Evolutionary conservation across 305 asterid species (phyloP), one percentile per base, ranked within the genome.

Genomic region (Striga hermonthica): DNA sequence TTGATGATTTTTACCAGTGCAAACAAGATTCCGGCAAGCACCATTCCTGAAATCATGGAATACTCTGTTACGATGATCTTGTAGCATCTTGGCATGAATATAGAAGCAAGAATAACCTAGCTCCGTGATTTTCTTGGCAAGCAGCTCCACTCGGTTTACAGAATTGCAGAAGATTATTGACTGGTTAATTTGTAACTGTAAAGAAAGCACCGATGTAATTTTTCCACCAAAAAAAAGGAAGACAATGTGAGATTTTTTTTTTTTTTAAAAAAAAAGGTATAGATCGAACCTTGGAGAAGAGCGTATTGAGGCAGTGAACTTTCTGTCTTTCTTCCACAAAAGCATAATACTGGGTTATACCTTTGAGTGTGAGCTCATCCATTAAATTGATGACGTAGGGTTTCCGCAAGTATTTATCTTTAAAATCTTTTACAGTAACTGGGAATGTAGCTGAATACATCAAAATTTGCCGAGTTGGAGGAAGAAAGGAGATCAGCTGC

Each of bases 321-420:
- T 84, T 84, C 79, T 84, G 90, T 64, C 87, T 73, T 78, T 84
- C 90, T 72, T 83, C 87, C 16, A 83, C 89, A 75, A 83, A 83
- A 53, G 86, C 89, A 73, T 81, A 81, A 77, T 63, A 82, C 50
- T 81, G 85, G 37, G 87, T 84, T 57, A 84, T 75, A 72, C 90
- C 90, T 74, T 84, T 84, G 47, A 84, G 82, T 14, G 87, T 81
- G 67, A 81, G 87, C 69, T 84, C 82, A 60, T 84, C 86, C 90
- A 81, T 81, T 59, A 84, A 82, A 62, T 84, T 84, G 70, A 84
- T 79, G 36, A 84, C 59, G 39, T 83, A 79, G 11, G 87, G 89
- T 62, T 65, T 81, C 38, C 59, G 75, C 73, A 84, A 55, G 62
- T 79, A 79, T 75, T 78, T 77, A 28, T 84, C 89, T 75, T 79